Conservation (phyloP, 1,139 yeast species). For the Geotrichum cucujoidarum region DNA sequence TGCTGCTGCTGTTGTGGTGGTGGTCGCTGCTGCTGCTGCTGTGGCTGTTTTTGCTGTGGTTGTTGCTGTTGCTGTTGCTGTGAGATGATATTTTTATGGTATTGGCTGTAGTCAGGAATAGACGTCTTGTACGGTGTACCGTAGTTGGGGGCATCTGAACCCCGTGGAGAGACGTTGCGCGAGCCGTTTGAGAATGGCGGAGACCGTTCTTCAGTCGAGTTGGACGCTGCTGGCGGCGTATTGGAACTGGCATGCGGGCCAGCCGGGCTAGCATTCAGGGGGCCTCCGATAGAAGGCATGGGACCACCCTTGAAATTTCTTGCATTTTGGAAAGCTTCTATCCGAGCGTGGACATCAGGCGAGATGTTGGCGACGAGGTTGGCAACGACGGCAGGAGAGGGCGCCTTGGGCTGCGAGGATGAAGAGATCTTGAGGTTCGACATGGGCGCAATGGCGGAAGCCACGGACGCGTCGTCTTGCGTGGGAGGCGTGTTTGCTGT, state of each 20-base stretch:
- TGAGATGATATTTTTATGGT: not conserved
- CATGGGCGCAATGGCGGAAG: constrained; percentile 1
- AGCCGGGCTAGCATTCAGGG: not conserved
- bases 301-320: constrained; percentile 13
- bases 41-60: too few species aligned
- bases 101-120: constrained; percentile 18
- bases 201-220: not conserved
- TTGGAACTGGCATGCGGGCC: not conserved
- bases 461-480: not conserved
- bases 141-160: not conserved
- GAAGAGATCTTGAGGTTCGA: constrained; percentile 11
- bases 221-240: not conserved
- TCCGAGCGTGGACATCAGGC: constrained; percentile 68
- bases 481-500: not conserved
- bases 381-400: constrained; percentile 20
- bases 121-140: constrained; percentile 17
- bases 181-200: not conserved
- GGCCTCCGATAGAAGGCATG: too few species aligned
- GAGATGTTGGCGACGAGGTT: constrained; percentile 34
- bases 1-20: too few species aligned
- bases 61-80: too few species aligned
- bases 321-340: constrained; percentile 57
- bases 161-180: not conserved
- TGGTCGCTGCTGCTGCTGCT: too few species aligned
- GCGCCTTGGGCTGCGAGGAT: constrained; percentile 6